Base-by-base conservation (phyloP, 192 early-diverging fungal species). In the Mortierella alpina region DNA sequence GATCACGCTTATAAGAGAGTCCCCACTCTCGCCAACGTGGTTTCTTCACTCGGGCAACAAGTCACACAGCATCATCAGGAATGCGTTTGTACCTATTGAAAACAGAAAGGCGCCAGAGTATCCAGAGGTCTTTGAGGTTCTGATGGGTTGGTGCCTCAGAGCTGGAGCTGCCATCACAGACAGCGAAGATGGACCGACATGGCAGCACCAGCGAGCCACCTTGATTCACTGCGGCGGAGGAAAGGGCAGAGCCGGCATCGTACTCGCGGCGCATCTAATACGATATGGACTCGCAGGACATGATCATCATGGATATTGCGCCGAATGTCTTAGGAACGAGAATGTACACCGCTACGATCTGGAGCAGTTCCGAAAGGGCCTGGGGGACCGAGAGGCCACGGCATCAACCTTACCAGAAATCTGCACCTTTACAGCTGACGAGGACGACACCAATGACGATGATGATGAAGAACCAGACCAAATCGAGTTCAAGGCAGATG, bases 221-320 rank as follows among this genome's bases (percentile, higher is more conserved):
- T 44, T 80, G 40, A 72, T 80, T 53, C 77, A 80, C 40, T 80
- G 77, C 39, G 77, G 77, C 44, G 77, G 77, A 12, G 77, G 77
- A 2, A 80, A 80, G 54, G 77, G 77, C 40, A 49, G 77, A 39
- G 77, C 77, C 17, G 77, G 77, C 12, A 80, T 80, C 49, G 70
- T 80, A 23, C 53, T 80, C 7, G 77, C 77, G 6, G 69, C 77
- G 17, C 68, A 80, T 53, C 53, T 80, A 49, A 72, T 80, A 13
- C 70, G 77, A 12, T 80, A 72, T 53, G 77, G 77, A 48, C 57
- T 68, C 12, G 40, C 68, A 4, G 77, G 77, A 15, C 69, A 80
- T 47, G 77, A 72, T n/a, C 53, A 44, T 9, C 70, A 42, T 5
- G 77, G 77, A 5, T 80, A 80, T 12, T 80, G 77, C 31, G 6